Base-by-base conservation (phyloP, 2,329 filamentous ascomycete genomes). In the Trichoderma polysporum region DNA sequence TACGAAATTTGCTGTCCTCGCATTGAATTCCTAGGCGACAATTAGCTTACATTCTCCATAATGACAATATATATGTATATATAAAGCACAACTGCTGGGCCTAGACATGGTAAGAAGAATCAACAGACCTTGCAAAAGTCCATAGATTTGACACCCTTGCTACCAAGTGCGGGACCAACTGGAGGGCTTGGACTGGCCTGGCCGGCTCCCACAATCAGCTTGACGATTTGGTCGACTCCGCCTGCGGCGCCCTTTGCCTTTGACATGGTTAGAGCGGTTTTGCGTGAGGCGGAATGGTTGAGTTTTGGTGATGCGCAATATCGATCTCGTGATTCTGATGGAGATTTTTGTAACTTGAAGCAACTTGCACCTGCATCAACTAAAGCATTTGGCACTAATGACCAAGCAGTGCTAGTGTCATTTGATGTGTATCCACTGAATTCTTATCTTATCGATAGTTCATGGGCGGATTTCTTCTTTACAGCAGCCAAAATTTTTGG, bases 81-180 rank as follows among this genome's bases (percentile, higher is more conserved):
- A 22, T 6, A 4, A 22, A 19, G 15, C 49, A 9, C 27, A 19
- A n/a, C n/a, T n/a, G n/a, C n/a, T n/a, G n/a, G n/a, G n/a, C n/a
- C n/a, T n/a, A n/a, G n/a, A n/a, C n/a, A n/a, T n/a, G n/a, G n/a
- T n/a, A n/a, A n/a, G n/a, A 15, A 12, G 25, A 19, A 49, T 37
- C 6, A 12, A 66, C 79, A 69, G 69, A 97, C 94, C 86, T 98
- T 98, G 88, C 95, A 98, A 79, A 98, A 99, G 81, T 99, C 95
- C 90, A 99, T 99, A 67, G 92, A 96, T 84, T 99, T 99, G 70
- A 99, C 91, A 84, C 95, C 95, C 84, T 97, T 98, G 79, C 90
- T 94, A 82, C 95, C 95, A 71, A 99, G 86, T 63, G 95, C 95
- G 67, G 95, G 95, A 84, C 95, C 95, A 75, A 99, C 94, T 4